Conservation (phyloP, 2,329 filamentous ascomycete genomes). For the Colletotrichum orchidophilum region DNA sequence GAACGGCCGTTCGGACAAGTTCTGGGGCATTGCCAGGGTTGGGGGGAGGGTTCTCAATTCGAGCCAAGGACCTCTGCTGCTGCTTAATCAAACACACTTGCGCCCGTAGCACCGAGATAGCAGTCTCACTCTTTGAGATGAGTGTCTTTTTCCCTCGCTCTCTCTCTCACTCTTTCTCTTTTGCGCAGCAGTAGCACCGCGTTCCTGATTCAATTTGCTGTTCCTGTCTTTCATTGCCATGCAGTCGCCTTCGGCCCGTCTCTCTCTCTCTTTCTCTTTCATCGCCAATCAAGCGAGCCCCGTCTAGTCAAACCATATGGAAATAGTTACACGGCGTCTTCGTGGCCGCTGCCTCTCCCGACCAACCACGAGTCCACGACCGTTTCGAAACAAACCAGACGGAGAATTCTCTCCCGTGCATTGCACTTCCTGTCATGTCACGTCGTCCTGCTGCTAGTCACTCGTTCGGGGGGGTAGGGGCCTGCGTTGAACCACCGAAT, state of each 20-base stretch:
- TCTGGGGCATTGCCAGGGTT: too few relatives aligned
- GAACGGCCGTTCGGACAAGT: not conserved
- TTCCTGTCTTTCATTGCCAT: not conserved
- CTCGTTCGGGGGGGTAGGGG: not conserved
- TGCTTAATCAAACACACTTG: not conserved
- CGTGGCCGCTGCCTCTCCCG: not conserved
- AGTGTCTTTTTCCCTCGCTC: not conserved
- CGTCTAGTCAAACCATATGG: not conserved
- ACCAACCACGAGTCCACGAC: not conserved
- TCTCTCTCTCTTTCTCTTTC: too few relatives aligned
- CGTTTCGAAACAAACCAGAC: not conserved
- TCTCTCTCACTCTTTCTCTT: not conserved
- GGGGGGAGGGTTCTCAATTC: too few relatives aligned
- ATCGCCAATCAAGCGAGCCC: not conserved
- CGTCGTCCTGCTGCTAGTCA: not conserved
- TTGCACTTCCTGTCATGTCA: not conserved
- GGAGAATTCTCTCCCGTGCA: not conserved
- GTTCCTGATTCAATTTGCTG: not conserved
- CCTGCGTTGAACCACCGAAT: not conserved
- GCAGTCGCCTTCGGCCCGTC: not conserved
- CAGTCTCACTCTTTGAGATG: not conserved
- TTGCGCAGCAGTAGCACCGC: not conserved
- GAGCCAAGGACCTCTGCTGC: too few relatives aligned
- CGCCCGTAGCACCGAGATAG: not conserved
- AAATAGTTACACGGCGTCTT: conserved; percentile 14